Base-by-base conservation (phyloP, 2,329 filamentous ascomycete species). In the Fusarium sp. region DNA sequence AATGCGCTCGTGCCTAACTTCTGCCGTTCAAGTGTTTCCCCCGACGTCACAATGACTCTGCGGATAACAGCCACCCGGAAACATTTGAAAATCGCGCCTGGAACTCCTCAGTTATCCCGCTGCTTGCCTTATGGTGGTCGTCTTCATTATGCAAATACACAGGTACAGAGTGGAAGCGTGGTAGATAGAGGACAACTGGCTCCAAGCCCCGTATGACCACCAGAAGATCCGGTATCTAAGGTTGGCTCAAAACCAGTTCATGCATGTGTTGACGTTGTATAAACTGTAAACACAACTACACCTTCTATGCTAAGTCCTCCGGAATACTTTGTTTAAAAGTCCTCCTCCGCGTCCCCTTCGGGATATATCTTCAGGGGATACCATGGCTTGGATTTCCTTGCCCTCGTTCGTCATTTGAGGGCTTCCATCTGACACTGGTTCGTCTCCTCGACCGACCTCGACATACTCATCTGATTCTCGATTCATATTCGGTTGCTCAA, bases 321-420 rank as follows among this genome's bases (percentile, higher is more conserved):
- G 72, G 45, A 81, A 79, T 67, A 81, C 77, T 72, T 80, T 81
- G 42, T 76, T 79, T 21, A 81, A 72, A 51, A 81, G 62, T 23
- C 76, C 74, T 18, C 75, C 75, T 26, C 78, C 74, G 18, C 79
- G 75, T 34, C 74, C 71, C 56, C 69, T 68, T 42, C 74, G 69
- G 21, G 72, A 63, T 59, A 59, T 45, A 42, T 71, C 73, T 28
- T 74, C 74, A 25, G 62, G 61, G 4, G 69, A 59, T 28, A 59
- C 34, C 28, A 58, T 48, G 18, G 51, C 48, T n/a, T 74, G 65
- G 44, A 62, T 55, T 46, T 73, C 72, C 45, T 73, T 74, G 30
- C 62, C 69, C 37, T 71, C 75, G 2, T 61, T 67, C 30, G 65
- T 51, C 19, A 67, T 49, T 19, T 70, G 65, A 9, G 67, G 60